Conservation (phyloP, 2,329 filamentous ascomycete genomes). For the Neoscytalidium dimidiatum region DNA sequence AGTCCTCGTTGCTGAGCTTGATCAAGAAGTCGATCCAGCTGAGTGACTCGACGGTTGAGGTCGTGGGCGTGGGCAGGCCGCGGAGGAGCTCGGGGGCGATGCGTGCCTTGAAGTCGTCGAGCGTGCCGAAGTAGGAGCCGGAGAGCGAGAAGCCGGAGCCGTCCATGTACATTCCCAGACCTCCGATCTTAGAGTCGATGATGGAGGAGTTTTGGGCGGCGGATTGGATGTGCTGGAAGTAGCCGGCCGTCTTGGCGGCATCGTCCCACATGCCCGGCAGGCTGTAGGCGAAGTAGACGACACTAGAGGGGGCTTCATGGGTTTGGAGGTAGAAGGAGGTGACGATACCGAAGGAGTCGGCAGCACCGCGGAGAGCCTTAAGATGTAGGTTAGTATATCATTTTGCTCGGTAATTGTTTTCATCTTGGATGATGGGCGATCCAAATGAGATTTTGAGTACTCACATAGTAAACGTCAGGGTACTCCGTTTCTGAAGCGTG, state of each 20-base stretch:
- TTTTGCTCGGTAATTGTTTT: not conserved
- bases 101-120: constrained; percentile 38
- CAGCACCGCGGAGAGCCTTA: constrained; percentile 34
- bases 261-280: constrained; percentile 29
- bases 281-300: constrained; percentile 23
- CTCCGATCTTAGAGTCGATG: constrained; percentile 43
- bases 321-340: constrained; percentile 27
- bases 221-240: constrained; percentile 44
- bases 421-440: no score
- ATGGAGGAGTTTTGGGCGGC: constrained; percentile 43
- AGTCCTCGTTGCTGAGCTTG: constrained; percentile 39
- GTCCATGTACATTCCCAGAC: constrained; percentile 46
- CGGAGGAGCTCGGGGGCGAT: constrained; percentile 43
- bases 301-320: constrained; percentile 20
- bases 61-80: constrained; percentile 32
- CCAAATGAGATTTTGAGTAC: not conserved
- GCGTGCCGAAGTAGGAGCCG: constrained; percentile 44
- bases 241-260: constrained; percentile 36
- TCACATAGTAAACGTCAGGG: constrained; percentile 40
- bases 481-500: constrained; percentile 35
- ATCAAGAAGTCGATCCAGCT: constrained; percentile 43
- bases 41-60: constrained; percentile 27
- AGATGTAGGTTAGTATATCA: not conserved
- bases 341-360: constrained; percentile 36
- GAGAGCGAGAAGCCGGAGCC: constrained; percentile 36